Evolutionary conservation across 1,284 basidiomycete genomes (phyloP), one percentile per base, ranked within the genome.

Genomic region (Sanghuangporus sanghuang): DNA sequence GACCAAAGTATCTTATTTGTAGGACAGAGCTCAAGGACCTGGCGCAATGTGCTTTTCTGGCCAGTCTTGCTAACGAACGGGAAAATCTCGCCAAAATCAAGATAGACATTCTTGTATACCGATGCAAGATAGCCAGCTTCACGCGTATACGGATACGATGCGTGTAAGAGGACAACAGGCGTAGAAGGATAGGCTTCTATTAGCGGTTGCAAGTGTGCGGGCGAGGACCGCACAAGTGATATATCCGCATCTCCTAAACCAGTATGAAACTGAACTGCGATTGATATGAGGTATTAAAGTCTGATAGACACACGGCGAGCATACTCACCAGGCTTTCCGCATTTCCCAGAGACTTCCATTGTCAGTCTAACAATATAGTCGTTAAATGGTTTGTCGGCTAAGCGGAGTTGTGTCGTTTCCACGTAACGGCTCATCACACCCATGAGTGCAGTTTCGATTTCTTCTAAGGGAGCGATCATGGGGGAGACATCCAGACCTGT

Each of bases 1-100:
- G 88, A 90, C 86, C 87, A 92, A 75, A 92, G 71, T 21, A 92
- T 83, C 71, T 91, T 92, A 71, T 85, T 90, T 21, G 84, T 88
- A 8, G 90, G 90, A 16, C 81, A 77, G 4, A 91, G 74, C 72
- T 92, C 90, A 2, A 92, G 73, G 12, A 89, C 74, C 70, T 92
- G 83, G 38, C 77, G 78, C 27, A 91, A 71, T 50, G 86, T 78
- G 0, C 73, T 70, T 11, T 81, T 77, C 71, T 90, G 89, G 1
- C 88, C 89, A 2, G 81, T 78, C 1, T 76, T 78, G 2, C 86
- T 87, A 42, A 92, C 74, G 65, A 82, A 76, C 0, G 87, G 88
- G 67, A 89, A 91, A n/a, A 91, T 81, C 76, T 89, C 86, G 46
- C 90, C 90, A 70, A 92, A 88, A 72, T 92, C 90, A 50, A 92